Conservation (phyloP, 768 basidiomycete species). For the Psilocybe subaeruginosa region DNA sequence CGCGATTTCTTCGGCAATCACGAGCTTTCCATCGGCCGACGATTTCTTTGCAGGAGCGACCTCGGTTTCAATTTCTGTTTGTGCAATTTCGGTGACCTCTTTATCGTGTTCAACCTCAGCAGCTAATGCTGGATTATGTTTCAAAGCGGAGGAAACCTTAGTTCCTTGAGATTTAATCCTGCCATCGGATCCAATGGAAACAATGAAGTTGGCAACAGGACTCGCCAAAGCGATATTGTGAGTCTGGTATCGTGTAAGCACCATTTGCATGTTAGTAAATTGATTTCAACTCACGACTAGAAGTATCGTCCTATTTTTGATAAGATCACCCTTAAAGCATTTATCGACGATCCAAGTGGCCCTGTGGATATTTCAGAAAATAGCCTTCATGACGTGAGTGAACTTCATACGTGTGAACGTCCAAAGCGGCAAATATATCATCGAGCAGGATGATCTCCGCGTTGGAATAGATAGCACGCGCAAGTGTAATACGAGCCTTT, state of each 20-base stretch:
- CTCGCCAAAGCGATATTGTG: slow-evolving; percentile 51
- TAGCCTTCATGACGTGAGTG: neutral
- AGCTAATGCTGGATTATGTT: slow-evolving; percentile 24
- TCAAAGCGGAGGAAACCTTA: slow-evolving; percentile 41
- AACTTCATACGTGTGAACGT: slow-evolving; percentile 33
- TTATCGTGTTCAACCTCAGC: slow-evolving; percentile 38
- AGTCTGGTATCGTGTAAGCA: slow-evolving; percentile 28
- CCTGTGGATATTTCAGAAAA: slow-evolving; percentile 51
- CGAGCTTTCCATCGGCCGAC: slow-evolving; percentile 53
- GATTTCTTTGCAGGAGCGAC: slow-evolving; percentile 17
- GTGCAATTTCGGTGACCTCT: slow-evolving; percentile 21
- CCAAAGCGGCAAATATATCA: slow-evolving; percentile 69
- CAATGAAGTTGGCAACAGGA: slow-evolving; percentile 57
- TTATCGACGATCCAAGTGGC: slow-evolving; percentile 78
- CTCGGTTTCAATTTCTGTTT: slow-evolving; percentile 26
- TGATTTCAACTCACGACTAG: slow-evolving; percentile 55
- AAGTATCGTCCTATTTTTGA: slow-evolving; percentile 74
- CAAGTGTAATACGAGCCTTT: slow-evolving; percentile 47
- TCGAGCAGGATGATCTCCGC: slow-evolving; percentile 70
- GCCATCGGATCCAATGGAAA: slow-evolving; percentile 56
- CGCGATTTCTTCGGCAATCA: slow-evolving; percentile 62
- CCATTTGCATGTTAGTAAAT: neutral
- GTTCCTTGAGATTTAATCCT: slow-evolving; percentile 49
- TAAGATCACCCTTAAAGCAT: slow-evolving; percentile 76
- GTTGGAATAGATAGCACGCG: slow-evolving; percentile 47